Conservation (phyloP, 2,329 filamentous ascomycete genomes). For the Phialophora chinensis region DNA sequence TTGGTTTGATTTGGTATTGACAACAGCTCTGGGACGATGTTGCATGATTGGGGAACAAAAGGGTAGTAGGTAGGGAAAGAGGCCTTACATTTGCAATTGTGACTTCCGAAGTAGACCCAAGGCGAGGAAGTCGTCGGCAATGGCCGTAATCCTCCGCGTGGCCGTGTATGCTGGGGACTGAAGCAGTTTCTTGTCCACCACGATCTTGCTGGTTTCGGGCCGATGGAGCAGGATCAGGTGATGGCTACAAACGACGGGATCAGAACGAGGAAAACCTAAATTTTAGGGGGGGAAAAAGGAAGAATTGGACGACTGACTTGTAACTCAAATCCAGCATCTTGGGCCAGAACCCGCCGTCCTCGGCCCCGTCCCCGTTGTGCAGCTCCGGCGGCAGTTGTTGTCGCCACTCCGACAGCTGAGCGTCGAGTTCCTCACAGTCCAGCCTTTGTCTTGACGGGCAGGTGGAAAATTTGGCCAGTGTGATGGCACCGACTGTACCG, state of each 20-base stretch:
- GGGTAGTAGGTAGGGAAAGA: too few relatives aligned
- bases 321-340: slow-evolving; percentile 24
- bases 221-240: slow-evolving; percentile 21
- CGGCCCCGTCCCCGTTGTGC: slow-evolving; percentile 2
- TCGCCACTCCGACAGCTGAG: slow-evolving; percentile 13
- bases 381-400: slow-evolving; percentile 12
- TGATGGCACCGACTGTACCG: slow-evolving; percentile 16
- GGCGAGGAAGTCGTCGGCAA: slow-evolving; percentile 33
- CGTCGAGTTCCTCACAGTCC: slow-evolving; percentile 11
- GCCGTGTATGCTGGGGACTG: slow-evolving; percentile 21
- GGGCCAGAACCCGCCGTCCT: slow-evolving; percentile 21
- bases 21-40: too few relatives aligned
- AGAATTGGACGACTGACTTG: neutral
- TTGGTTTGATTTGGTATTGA: too few relatives aligned
- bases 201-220: slow-evolving; percentile 13
- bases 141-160: slow-evolving; percentile 27
- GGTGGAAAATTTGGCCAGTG: slow-evolving; percentile 13
- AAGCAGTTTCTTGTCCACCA: slow-evolving; percentile 12
- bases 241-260: slow-evolving; percentile 5
- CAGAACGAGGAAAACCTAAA: neutral
- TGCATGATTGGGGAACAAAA: too few relatives aligned
- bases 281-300: too few relatives aligned
- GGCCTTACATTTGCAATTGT: slow-evolving; percentile 23
- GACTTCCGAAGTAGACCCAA: slow-evolving; percentile 17
- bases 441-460: slow-evolving; percentile 2